Conservation (phyloP, 2,329 filamentous ascomycete species). For the Fusarium liriodendri region DNA sequence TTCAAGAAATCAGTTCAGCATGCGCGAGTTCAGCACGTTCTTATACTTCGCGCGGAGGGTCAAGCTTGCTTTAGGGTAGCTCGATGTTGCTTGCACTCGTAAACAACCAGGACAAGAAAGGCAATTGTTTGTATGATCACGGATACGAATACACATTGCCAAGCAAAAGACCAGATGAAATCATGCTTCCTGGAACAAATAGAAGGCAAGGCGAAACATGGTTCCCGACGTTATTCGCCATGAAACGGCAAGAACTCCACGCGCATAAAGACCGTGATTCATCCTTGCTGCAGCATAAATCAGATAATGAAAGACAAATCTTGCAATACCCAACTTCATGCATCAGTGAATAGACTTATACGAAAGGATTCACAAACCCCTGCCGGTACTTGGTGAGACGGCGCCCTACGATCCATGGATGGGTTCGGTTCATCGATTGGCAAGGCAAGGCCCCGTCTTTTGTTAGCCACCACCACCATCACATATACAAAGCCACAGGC, state of each 20-base stretch:
- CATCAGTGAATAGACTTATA: slow-evolving; percentile 1
- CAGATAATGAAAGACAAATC: neutral
- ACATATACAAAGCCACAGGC: neutral
- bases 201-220: neutral
- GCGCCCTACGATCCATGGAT: neutral
- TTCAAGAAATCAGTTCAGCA: neutral
- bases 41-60: neutral
- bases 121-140: neutral
- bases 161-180: neutral
- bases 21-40: neutral
- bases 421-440: neutral
- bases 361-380: slow-evolving; percentile 1
- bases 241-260: neutral
- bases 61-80: neutral
- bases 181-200: neutral
- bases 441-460: neutral
- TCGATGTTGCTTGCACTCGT: neutral
- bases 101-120: neutral
- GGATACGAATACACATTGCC: neutral
- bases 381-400: slow-evolving; percentile 1
- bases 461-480: neutral
- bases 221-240: too few species aligned
- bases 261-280: neutral
- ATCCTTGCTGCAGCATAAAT: neutral
- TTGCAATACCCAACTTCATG: neutral